Evolutionary conservation across 2,329 filamentous ascomycete genomes (phyloP).

Genomic region (Xylaria sp.): DNA sequence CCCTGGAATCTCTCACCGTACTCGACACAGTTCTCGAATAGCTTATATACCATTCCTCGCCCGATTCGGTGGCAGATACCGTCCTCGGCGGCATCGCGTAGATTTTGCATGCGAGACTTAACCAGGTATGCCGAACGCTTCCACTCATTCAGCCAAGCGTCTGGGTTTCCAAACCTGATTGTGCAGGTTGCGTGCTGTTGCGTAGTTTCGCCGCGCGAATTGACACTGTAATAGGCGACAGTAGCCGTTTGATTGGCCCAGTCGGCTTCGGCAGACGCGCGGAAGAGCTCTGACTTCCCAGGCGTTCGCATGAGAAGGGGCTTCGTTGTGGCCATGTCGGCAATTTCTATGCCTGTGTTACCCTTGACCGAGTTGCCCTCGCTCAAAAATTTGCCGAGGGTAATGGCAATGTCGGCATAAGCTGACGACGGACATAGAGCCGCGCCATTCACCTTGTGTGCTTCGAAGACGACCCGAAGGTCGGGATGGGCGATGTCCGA

Average conservation of each 20-base stretch:
- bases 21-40: conserved; percentile 19
- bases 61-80: conserved; percentile 12
- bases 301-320: conserved; percentile 58
- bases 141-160: conserved; percentile 14
- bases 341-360: conserved; percentile 56
- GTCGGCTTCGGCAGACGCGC: conserved; percentile 62
- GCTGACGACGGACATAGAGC: conserved; percentile 55
- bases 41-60: conserved; percentile 22
- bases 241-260: conserved; percentile 36
- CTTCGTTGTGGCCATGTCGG: conserved; percentile 63
- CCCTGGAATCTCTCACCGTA: conserved; percentile 19
- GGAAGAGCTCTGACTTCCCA: conserved; percentile 56
- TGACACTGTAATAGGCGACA: conserved; percentile 20
- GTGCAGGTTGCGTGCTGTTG: conserved; percentile 16
- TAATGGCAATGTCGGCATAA: conserved; percentile 71
- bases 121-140: conserved; percentile 5
- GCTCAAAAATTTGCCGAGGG: conserved; percentile 64
- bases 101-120: conserved; percentile 16
- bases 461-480: conserved; percentile 63
- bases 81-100: conserved; percentile 6
- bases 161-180: conserved; percentile 13
- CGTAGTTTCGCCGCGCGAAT: conserved; percentile 4
- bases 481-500: conserved; percentile 66
- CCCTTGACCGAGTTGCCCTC: conserved; percentile 56
- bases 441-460: conserved; percentile 42